phyloP scores from a whole-genome alignment of 2,329 filamentous ascomycete genomes.

The Cadophora malorum region DNA sequence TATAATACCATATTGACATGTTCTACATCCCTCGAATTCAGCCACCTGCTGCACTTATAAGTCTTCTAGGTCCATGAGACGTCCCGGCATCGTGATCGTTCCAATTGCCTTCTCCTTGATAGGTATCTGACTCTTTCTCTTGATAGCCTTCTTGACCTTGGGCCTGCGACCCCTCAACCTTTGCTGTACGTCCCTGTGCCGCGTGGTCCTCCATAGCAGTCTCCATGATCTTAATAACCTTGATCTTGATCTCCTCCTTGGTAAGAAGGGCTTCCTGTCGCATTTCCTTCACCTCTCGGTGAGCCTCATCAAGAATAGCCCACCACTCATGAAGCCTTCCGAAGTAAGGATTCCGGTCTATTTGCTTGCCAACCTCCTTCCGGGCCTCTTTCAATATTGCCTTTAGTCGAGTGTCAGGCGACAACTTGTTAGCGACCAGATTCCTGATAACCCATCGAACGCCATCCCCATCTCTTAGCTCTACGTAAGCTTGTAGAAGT shows the following conservation, averaged over 20 bases:
- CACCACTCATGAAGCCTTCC: slow-evolving; percentile 25
- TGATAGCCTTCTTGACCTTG: neutral
- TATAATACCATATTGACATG: slow-evolving; percentile 2
- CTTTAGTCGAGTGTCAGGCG: slow-evolving; percentile 38
- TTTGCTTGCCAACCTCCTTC: slow-evolving; percentile 14
- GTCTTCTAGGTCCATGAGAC: neutral
- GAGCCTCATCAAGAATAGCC: slow-evolving; percentile 28
- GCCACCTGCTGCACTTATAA: neutral
- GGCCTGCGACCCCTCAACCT: neutral
- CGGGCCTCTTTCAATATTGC: slow-evolving; percentile 32
- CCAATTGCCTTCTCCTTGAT: neutral
- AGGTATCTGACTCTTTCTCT: neutral
- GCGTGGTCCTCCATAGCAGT: slow-evolving; percentile 33
- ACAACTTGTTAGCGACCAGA: slow-evolving; percentile 35
- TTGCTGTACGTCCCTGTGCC: neutral
- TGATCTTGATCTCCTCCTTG: slow-evolving; percentile 30
- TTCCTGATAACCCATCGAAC: slow-evolving; percentile 40
- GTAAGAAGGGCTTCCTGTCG: slow-evolving; percentile 22
- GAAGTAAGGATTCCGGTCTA: slow-evolving; percentile 14
- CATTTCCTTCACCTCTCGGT: slow-evolving; percentile 26
- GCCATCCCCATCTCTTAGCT: slow-evolving; percentile 35
- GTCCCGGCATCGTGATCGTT: neutral
- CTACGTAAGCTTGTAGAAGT: slow-evolving; percentile 41
- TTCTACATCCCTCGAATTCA: neutral
- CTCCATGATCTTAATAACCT: slow-evolving; percentile 39